Base-by-base conservation (phyloP, 2,329 filamentous ascomycete species). In the Sporothrix inflata region DNA sequence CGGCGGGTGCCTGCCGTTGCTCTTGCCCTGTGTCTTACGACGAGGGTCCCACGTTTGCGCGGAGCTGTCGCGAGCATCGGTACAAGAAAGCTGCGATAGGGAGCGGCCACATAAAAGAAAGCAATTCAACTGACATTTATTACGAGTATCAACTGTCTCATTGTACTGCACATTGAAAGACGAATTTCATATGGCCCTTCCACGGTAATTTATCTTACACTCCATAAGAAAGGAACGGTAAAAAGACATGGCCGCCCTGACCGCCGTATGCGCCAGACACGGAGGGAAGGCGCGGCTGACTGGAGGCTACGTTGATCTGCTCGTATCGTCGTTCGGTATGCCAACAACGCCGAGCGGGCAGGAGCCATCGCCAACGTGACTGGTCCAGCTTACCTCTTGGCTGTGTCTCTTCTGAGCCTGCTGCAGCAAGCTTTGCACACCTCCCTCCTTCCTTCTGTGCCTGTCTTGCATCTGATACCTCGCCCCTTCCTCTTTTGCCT, bases 1-100 rank as follows among this genome's bases (percentile, higher is more conserved):
- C 55, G n/a, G 30, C 55, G 55, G 69, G 30, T 70, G 55, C 57
- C 57, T 70, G 38, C 57, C 65, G 65, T 67, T 9, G 65, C 63
- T n/a, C 19, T 40, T 38, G 45, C 65, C 45, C 27, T 47, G n/a
- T 21, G 14, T 49, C 42, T 67, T n/a, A 34, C 63, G 63, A 63
- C n/a, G 53, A 57, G 57, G 57, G 57, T 63, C 57, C 34, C n/a
- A 63, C 34, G 57, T 9, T 63, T 63, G 19, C 57, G 12, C 40
- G 57, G 57, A 65, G 60, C 63, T 47, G 27, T 66, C 42, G 40
- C 60, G 40, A 42, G 21, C 24, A 66, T 47, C 19, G 24, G 24
- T 66, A 16, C 21, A 49, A 34, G 30, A 34, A 45, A 65, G 38
- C 38, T 45, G 21, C 14, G n/a, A 42, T 27, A 65, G n/a, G 38